Evolutionary conservation across 805 yeast species (phyloP), one percentile per base, ranked within the genome.

Genomic region (Candida chilensis): DNA sequence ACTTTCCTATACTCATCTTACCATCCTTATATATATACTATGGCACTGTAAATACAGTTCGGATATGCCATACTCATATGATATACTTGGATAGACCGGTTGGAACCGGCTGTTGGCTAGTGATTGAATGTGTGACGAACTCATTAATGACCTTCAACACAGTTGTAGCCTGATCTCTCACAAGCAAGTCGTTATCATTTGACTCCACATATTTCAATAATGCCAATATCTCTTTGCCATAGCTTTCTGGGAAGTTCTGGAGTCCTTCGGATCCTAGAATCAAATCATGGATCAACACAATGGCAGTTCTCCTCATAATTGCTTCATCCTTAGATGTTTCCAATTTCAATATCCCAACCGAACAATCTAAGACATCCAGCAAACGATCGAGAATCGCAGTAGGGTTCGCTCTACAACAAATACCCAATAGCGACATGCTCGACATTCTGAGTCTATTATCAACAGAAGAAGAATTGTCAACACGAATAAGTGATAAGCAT

Each of bases 381-480:
- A 86, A 52, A 34, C 63, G 56, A 1, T 50, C 44, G 0, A 58
- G 24, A 1, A 85, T 42, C 0, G 80, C 82, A 5, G 54, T 31
- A 1, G 87, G 78, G 35, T 75, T 74, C 1, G 57, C 57, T 37
- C 71, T 71, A 42, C 87, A 71, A 21, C 81, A 59, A 5, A 70
- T 57, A 17, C 96, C 95, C n/a, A 90, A 49, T 10, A 92, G 51
- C 0, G 96, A 83, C 74, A 88, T 69, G 0, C 95, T 72, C 2
- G 96, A 88, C 81, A 86, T 78, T 40, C 96, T 62, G 24, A 87
- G 38, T 24, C 78, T 66, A 34, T 66, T 59, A 38, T 86, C 95
- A 22, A 22, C 11, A 11, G 21, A 8, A 10, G 45, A 16, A 4
- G 39, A 39, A 3, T 46, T 54, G 14, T 52, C 47, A 4, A 50